A percentile compares a stretch with the other conserved stretches of the same genome.
Conservation (phyloP, 192 early-diverging fungal species). For the Funneliformis geosporum region DNA sequence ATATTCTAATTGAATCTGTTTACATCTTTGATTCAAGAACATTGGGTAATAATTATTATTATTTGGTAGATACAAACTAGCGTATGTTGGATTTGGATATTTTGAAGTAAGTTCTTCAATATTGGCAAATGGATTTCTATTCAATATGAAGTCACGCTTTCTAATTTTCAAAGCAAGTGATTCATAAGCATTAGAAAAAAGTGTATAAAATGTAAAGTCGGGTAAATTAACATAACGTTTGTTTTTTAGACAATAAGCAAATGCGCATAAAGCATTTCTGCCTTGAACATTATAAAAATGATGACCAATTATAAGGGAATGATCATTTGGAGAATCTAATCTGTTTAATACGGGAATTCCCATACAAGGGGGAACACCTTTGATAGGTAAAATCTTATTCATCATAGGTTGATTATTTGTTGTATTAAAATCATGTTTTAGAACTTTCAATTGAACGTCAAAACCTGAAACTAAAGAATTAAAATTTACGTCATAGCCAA, state of each 20-base stretch:
- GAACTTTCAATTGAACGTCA: background rate
- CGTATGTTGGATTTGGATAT: background rate
- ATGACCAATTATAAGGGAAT: background rate
- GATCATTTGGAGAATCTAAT: background rate
- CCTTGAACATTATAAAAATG: background rate
- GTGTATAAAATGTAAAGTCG: too few species aligned
- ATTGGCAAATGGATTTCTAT: too few species aligned
- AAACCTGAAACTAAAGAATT: background rate
- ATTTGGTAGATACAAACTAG: background rate
- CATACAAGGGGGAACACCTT: background rate
- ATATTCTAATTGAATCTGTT: too few species aligned
- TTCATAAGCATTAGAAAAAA: background rate
- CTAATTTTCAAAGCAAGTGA: too few species aligned
- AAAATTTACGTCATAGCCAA: background rate
- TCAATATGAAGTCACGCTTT: too few species aligned
- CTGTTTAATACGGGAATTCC: background rate
- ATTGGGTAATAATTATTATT: background rate
- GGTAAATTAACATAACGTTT: background rate
- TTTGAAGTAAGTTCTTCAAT: too few species aligned
- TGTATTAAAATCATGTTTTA: background rate
- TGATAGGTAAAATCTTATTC: background rate
- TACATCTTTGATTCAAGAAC: background rate
- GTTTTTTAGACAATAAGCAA: background rate
- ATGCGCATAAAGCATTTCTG: background rate
- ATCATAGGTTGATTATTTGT: background rate